A percentile compares a stretch with the other conserved stretches of the same genome.
These are phyloP conservation scores for Anastatica hierochuntica DNA, from an alignment of 345 rosid species.

Conservation along the genomic window DNA sequence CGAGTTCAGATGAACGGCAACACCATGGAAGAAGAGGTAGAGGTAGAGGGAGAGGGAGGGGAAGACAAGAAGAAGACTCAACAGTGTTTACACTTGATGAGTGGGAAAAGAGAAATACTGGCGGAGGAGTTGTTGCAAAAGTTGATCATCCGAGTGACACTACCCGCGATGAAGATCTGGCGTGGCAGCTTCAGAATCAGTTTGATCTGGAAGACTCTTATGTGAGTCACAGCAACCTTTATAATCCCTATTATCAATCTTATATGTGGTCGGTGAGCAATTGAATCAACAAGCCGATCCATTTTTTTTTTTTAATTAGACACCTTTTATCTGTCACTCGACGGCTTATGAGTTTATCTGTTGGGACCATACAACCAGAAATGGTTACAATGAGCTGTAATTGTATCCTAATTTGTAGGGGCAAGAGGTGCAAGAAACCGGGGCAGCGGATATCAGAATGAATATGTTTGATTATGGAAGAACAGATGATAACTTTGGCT, in stretches of 20 bases:
- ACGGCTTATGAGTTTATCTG: neutral
- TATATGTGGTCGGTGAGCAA: neutral
- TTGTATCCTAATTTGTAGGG: slow-evolving; percentile 29
- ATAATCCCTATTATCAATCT: neutral
- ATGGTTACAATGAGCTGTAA: neutral
- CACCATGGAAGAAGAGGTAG: slow-evolving; percentile 39
- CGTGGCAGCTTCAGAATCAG: slow-evolving; percentile 75
- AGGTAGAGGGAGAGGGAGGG: slow-evolving; percentile 54
- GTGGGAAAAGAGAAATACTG: slow-evolving; percentile 58
- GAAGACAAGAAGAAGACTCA: slow-evolving; percentile 50
- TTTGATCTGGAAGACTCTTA: slow-evolving; percentile 69
- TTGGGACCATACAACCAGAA: neutral
- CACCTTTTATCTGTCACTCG: neutral
- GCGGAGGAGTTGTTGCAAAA: slow-evolving; percentile 20
- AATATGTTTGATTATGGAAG: slow-evolving; percentile 68
- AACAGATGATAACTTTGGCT: slow-evolving; percentile 24
- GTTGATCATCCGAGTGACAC: slow-evolving; percentile 32
- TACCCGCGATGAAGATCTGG: slow-evolving; percentile 64
- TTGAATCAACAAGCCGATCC: neutral
- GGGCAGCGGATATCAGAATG: slow-evolving; percentile 55
- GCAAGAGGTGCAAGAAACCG: slow-evolving; percentile 29
- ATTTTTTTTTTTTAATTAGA: slow-evolving; percentile 10
- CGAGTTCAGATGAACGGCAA: slow-evolving; percentile 29
- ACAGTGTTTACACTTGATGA: slow-evolving; percentile 53
- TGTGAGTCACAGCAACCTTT: slow-evolving; percentile 31